Percentiles rank a stretch among this genome's conserved stretches.
Conservation (phyloP, 83 land plant species). For the Thuja plicata region DNA sequence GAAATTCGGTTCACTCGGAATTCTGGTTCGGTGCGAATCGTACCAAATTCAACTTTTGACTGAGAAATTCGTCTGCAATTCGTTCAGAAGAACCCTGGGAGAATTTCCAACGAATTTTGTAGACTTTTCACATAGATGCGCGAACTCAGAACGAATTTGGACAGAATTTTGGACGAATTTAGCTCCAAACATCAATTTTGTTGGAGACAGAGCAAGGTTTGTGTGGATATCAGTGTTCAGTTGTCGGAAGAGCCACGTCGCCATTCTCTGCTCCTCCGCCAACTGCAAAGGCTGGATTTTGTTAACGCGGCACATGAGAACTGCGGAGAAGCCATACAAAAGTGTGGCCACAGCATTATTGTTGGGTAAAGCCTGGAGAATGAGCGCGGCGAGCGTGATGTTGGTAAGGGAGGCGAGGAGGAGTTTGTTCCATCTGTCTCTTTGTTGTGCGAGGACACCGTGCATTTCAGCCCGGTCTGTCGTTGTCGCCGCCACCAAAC, state of each 20-base stretch:
- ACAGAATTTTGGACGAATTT: too few relatives aligned
- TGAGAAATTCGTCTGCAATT: too few relatives aligned
- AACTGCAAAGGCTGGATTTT: slow-evolving; percentile 77
- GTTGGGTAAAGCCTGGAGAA: slow-evolving; percentile 45
- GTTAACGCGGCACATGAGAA: slow-evolving; percentile 34
- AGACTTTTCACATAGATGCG: too few relatives aligned
- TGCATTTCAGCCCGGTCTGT: slow-evolving; percentile 78
- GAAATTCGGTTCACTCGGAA: too few relatives aligned
- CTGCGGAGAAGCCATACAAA: slow-evolving; percentile 40
- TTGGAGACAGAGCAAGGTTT: slow-evolving; percentile 17
- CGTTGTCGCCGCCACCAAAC: slow-evolving; percentile 37
- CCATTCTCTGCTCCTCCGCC: slow-evolving; percentile 69
- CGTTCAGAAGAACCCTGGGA: too few relatives aligned
- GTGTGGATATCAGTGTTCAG: slow-evolving; percentile 31
- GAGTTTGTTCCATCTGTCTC: slow-evolving; percentile 73
- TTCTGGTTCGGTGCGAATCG: too few relatives aligned
- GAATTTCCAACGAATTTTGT: too few relatives aligned
- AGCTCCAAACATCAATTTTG: too few relatives aligned
- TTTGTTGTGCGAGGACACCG: slow-evolving; percentile 47
- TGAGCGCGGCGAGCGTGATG: slow-evolving; percentile 56
- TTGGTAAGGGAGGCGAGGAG: too few relatives aligned
- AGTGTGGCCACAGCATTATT: neutral
- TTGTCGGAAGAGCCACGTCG: slow-evolving; percentile 43
- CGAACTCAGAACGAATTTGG: too few relatives aligned
- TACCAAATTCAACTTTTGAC: too few relatives aligned